Percentiles rank a stretch among this genome's conserved stretches.
These are phyloP conservation scores for Nidularia sp. DNA, from an alignment of 768 basidiomycete species.

Conservation along the genomic window DNA sequence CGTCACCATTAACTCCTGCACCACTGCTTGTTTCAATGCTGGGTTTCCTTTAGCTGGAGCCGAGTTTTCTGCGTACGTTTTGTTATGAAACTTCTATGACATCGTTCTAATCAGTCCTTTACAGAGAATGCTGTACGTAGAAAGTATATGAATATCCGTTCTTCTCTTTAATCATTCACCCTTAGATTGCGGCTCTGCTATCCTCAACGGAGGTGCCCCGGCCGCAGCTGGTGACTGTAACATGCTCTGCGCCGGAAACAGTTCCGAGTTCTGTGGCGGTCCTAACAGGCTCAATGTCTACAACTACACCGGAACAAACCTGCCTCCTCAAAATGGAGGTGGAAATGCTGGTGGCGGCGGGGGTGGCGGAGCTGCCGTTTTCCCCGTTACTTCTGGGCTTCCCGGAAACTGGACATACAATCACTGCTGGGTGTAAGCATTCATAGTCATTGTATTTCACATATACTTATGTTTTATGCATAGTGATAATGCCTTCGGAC, in stretches of 20 bases:
- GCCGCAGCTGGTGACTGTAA: constrained; percentile 51
- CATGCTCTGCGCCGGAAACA: constrained; percentile 64
- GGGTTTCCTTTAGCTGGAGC: constrained; percentile 36
- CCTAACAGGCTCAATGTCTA: constrained; percentile 63
- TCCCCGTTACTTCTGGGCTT: constrained; percentile 48
- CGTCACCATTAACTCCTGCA: constrained; percentile 55
- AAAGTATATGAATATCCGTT: constrained; percentile 5
- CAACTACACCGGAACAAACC: constrained; percentile 60
- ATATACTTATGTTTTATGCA: constrained; percentile 5
- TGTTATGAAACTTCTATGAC: constrained; percentile 6
- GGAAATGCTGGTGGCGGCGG: constrained; percentile 33
- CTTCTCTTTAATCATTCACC: constrained; percentile 1
- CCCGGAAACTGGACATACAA: constrained; percentile 55
- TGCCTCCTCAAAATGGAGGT: constrained; percentile 30
- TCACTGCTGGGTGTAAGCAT: constrained; percentile 60
- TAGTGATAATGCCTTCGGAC: constrained; percentile 63
- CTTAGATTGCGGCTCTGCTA: constrained; percentile 45
- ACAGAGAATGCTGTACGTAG: constrained; percentile 52
- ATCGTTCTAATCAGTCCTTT: constrained; percentile 29
- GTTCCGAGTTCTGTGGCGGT: constrained; percentile 69
- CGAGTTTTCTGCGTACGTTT: constrained; percentile 31
- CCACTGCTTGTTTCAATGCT: constrained; percentile 54
- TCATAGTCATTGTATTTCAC: background rate
- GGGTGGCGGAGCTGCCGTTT: constrained; percentile 18
- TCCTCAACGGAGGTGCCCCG: constrained; percentile 44